Evolutionary conservation across 2,329 filamentous ascomycete genomes (phyloP), one percentile per base, ranked within the genome.

Genomic region (Neonectria ditissima): DNA sequence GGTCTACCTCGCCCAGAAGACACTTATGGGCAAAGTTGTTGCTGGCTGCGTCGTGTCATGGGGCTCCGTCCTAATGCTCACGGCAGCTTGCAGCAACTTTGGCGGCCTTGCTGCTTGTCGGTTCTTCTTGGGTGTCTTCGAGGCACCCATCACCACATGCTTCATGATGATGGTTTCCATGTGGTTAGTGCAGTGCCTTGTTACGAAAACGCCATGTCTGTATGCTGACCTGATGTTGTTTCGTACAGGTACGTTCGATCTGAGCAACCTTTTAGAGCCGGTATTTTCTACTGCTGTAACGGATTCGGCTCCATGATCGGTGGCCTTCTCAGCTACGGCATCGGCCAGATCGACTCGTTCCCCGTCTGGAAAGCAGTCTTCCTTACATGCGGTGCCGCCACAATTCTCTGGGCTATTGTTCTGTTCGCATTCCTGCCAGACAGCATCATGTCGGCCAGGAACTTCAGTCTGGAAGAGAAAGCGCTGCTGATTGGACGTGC

Each of bases 401-500:
- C 83, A 0, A 80, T 84, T 48, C 63, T 84, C 4, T 82, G 82
- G 79, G 81, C 77, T 1, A 74, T 82, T 7, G 71, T 79, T 4
- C 59, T 87, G 13, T 77, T 81, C 51, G 64, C 76, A 32, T 72
- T 81, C 18, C 78, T 86, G 2, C 84, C 84, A 0, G 80, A 86
- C 63, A 80, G 76, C 2, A 80, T 80, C 28, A 74, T 81, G 67
- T 74, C 79, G 60, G 69, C 67, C 20, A 66, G 58, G 43, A 30
- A 55, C 34, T 68, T 71, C 43, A 65, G 30, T 11, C 37, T 62
- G 10, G 57, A 65, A 24, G 69, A 71, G 39, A 69, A 68, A 41
- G 65, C 62, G 0, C 78, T 87, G 28, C 89, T 84, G 0, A 89
- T 90, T 2, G 86, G 84, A 65, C 92, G 89, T 72, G 82, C 92